Evolutionary conservation across 73 alveolate species (phyloP), one percentile per base, ranked within the genome.

Genomic region (Stentor roeselii): DNA sequence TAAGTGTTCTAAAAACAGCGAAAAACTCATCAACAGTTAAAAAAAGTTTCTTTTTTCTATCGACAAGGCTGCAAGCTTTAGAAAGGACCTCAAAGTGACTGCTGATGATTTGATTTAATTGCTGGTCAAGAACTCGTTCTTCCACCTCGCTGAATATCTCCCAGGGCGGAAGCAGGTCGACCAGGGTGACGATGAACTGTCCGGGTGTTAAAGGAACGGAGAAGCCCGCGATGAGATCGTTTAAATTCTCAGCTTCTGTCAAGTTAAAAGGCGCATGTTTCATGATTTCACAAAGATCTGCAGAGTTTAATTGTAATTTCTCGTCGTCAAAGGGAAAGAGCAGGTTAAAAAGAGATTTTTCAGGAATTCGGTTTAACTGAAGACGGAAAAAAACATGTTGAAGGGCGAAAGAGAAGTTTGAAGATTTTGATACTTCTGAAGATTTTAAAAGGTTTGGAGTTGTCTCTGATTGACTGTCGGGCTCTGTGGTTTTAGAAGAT

Each of bases 311-410:
- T 11, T 50, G 67, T 6, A 11, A 11, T 50, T 50, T 50, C 21
- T 6, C 30, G 21, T 11, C 21, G 67, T 50, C 21, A 11, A 11
- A 11, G 67, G 21, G 21, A 11, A 50, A 50, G 21, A 50, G 30
- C 6, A 21, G 21, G 67, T 50, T n/a, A n/a, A n/a, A 21, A 50
- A 50, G 6, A 50, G 30, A 11, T 50, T 6, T 50, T 11, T 11
- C 67, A 67, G 80, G 80, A 30, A 67, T 67, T 2, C 80, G n/a
- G 2, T 67, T 67, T n/a, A 67, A 21, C 2, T 67, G 80, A 21
- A 67, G n/a, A 21, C 80, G 37, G 0, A 30, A 32, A 0, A 40
- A 67, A 30, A 67, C 34, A 67, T 67, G 80, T 2, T 58, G 74
- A n/a, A n/a, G n/a, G n/a, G n/a, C n/a, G n/a, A 21, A 50, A 50